Evolutionary conservation across 2,329 filamentous ascomycete genomes (phyloP), one percentile per base, ranked within the genome.

Genomic region (Trichoderma koningii): DNA sequence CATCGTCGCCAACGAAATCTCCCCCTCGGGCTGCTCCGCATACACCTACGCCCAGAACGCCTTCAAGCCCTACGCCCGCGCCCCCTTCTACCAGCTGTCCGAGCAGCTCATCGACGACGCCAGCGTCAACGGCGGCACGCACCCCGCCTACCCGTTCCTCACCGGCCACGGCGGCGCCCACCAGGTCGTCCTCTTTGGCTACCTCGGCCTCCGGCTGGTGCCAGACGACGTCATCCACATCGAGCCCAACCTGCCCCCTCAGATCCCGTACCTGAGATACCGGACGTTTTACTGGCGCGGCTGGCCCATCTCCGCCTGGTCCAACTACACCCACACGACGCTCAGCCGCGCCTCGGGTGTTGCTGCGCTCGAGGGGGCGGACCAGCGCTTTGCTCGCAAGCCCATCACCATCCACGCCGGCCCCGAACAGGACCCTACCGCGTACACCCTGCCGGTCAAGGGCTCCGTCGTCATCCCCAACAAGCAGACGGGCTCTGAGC

Each of bases 111-210:
- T 85, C 34, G 89, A 91, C 71, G 80, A 88, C 66, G 81, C 79
- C 55, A 86, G 86, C 41, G 87, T 86, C 0, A 86, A 90, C 66
- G 70, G 70, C 19, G 70, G 68, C 3, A 71, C 70, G 0, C 68
- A 71, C 38, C 87, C 89, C 0, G 88, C 88, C 0, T 91, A 84
- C 70, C 88, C 89, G 0, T 91, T 91, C 78, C 76, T 91, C 38
- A 91, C 89, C 0, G 89, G 89, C 9, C 85, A 89, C 72, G 89
- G 89, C 17, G 89, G 89, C 51, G 83, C 86, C n/a, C 83, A 89
- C 67, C 88, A 90, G 72, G 85, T 90, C 12, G 82, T 82, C 1
- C 78, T 89, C 5, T 89, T 87, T 68, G 89, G 88, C 0, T 91
- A 89, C 70, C 81, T 91, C 1, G 89, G 89, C 1, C 78, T 90